These are phyloP conservation scores for Silene latifolia DNA, from an alignment of 148 eudicot species.

Conservation along the genomic window DNA sequence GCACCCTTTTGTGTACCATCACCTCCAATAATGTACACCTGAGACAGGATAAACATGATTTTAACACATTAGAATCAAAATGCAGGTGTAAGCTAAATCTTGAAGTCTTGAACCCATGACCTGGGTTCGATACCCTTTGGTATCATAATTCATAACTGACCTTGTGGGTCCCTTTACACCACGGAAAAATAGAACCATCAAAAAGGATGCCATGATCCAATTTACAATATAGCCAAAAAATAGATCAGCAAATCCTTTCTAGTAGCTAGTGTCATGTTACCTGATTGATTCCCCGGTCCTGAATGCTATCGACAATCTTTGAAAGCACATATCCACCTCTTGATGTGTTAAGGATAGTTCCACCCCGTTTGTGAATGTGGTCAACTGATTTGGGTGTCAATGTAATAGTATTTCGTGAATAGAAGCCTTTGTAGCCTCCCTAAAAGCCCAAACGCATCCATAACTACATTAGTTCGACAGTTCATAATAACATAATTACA, in stretches of 20 bases:
- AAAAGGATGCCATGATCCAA: not conserved
- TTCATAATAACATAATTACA: not conserved
- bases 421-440: constrained; percentile 94
- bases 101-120: not conserved
- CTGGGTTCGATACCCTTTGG: not conserved
- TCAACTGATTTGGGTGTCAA: constrained; percentile 80
- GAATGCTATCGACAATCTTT: constrained; percentile 88
- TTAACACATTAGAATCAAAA: not conserved
- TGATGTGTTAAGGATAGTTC: constrained; percentile 79
- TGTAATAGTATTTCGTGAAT: constrained; percentile 59
- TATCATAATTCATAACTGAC: not conserved
- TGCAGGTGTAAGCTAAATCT: not conserved
- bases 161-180: not conserved
- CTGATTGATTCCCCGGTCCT: constrained; percentile 91
- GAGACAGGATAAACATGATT: constrained; percentile 11
- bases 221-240: not conserved
- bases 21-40: constrained; percentile 96
- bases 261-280: constrained; percentile 25
- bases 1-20: constrained; percentile 95
- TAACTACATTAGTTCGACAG: constrained; percentile 1
- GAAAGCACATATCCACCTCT: constrained; percentile 77
- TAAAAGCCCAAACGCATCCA: constrained; percentile 18
- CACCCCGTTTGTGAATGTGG: constrained; percentile 86
- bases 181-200: not conserved
- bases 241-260: not conserved